Evolutionary conservation across 2,329 filamentous ascomycete species (phyloP).

Genomic region (Meredithiella fracta): DNA sequence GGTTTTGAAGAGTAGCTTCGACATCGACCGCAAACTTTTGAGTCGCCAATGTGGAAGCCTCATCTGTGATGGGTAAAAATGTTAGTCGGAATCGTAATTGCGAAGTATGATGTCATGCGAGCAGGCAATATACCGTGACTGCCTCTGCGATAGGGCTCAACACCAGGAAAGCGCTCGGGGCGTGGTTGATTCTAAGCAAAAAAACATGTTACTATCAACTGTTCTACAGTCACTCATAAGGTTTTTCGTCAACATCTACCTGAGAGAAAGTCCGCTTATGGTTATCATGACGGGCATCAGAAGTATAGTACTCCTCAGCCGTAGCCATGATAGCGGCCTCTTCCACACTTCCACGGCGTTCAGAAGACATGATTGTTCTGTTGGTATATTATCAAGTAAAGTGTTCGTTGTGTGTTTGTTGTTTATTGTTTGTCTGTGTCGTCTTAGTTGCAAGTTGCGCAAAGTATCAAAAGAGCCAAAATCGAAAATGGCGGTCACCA

Average conservation of each 20-base stretch:
- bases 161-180: constrained; percentile 33
- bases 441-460: too few species aligned
- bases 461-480: neutral
- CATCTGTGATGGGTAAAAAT: constrained; percentile 4
- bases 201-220: neutral
- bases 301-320: constrained; percentile 42
- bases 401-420: neutral
- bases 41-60: constrained; percentile 9
- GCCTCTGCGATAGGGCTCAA: constrained; percentile 40
- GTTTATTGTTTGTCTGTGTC: too few species aligned
- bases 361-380: constrained; percentile 5
- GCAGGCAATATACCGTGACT: constrained; percentile 35
- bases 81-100: neutral
- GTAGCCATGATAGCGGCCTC: constrained; percentile 36
- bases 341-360: constrained; percentile 26
- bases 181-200: constrained; percentile 35
- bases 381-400: neutral
- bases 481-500: neutral
- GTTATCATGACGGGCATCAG: constrained; percentile 36
- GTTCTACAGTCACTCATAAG: too few species aligned
- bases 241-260: too few species aligned
- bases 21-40: constrained; percentile 63
- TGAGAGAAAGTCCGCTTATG: constrained; percentile 42
- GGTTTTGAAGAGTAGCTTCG: constrained; percentile 60
- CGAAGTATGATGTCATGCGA: neutral